A percentile compares a stretch with the other conserved stretches of the same genome.
Evolutionary conservation across 2,329 filamentous ascomycete species (phyloP).

Genomic region (Microsporum canis): DNA sequence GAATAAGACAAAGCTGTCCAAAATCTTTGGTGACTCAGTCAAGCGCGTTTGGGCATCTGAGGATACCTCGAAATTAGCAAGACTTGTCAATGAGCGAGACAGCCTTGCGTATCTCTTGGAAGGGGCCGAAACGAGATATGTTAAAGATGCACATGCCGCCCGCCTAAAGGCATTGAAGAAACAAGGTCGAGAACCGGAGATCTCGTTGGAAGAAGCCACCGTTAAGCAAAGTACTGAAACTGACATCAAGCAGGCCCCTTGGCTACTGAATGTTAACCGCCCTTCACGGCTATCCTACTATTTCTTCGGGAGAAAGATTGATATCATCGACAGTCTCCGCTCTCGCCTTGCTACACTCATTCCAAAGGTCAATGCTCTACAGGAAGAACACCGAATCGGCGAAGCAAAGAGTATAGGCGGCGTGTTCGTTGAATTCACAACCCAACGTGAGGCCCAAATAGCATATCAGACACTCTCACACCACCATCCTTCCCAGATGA

Average conservation of each 20-base stretch:
- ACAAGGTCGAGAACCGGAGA: constrained; percentile 6
- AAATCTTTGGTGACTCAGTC: constrained; percentile 72
- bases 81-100: constrained; percentile 69
- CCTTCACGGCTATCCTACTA: constrained; percentile 64
- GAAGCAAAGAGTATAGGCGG: constrained; percentile 57
- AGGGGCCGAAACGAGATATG: constrained; percentile 72
- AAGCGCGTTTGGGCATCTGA: constrained; percentile 72
- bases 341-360: constrained; percentile 60
- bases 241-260: constrained; percentile 22
- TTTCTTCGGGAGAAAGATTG: constrained; percentile 74
- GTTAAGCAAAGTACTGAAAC: constrained; percentile 18
- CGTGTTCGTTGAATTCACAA: constrained; percentile 81
- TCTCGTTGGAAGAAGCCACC: constrained; percentile 27
- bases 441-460: constrained; percentile 70
- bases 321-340: constrained; percentile 80
- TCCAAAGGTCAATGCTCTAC: constrained; percentile 54
- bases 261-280: constrained; percentile 43
- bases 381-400: constrained; percentile 52
- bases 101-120: constrained; percentile 69
- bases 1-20: constrained; percentile 59
- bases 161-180: constrained; percentile 48
- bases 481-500: constrained; percentile 76
- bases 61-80: constrained; percentile 62
- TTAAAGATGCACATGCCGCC: constrained; percentile 62
- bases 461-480: constrained; percentile 77